Conservation (phyloP, 805 yeast genomes). For the Candida chauliodis region DNA sequence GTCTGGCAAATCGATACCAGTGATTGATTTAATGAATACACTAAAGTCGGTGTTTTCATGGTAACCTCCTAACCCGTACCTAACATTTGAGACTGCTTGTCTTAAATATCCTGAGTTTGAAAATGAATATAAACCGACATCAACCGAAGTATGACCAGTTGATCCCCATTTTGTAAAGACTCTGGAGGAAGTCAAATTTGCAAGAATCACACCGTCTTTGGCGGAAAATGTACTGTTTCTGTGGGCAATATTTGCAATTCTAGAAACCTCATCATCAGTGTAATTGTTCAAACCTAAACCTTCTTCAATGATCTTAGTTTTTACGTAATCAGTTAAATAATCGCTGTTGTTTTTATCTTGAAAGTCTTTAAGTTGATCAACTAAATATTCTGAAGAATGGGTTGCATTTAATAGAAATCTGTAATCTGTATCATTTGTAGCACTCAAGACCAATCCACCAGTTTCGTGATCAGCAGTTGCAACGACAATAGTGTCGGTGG, state of each 20-base stretch:
- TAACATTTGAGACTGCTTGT: conserved; percentile 25
- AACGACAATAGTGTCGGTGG: conserved; percentile 72
- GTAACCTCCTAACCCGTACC: conserved; percentile 57
- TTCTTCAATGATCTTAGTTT: conserved; percentile 46
- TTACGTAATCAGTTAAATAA: conserved; percentile 40
- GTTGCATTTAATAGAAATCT: conserved; percentile 59
- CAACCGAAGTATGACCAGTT: conserved; percentile 89
- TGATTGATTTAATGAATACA: conserved; percentile 52
- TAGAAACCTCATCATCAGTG: conserved; percentile 43
- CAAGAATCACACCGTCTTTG: not conserved
- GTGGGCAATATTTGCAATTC: conserved; percentile 5
- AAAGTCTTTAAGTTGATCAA: conserved; percentile 40
- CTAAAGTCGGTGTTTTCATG: conserved; percentile 84
- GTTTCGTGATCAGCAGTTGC: conserved; percentile 94
- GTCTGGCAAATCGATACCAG: conserved; percentile 41
- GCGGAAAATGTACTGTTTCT: conserved; percentile 2
- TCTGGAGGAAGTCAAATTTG: conserved; percentile 60
- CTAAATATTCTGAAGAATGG: conserved; percentile 74
- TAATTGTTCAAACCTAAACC: conserved; percentile 62
- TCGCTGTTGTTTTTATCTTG: conserved; percentile 14
- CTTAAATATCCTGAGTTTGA: conserved; percentile 49
- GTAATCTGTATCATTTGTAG: conserved; percentile 51
- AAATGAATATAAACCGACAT: conserved; percentile 79
- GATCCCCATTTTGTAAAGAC: conserved; percentile 89
- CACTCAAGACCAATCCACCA: conserved; percentile 84